Conservation (phyloP, 2,329 filamentous ascomycete genomes). For the Chaetomium sp. region DNA sequence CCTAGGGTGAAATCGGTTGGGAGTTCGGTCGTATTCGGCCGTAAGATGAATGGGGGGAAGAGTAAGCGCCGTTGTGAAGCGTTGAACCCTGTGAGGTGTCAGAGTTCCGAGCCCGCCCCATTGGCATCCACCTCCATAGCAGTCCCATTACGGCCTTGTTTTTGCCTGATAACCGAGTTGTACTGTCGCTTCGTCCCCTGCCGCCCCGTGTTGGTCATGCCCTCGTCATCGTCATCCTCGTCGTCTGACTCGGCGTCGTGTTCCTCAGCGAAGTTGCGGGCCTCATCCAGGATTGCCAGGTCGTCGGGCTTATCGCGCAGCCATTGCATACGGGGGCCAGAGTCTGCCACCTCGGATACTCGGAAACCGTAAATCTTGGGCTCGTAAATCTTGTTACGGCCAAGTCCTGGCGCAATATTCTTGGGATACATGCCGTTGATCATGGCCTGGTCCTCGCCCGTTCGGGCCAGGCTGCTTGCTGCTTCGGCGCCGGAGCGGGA, state of each 20-base stretch:
- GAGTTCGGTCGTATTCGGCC: background rate
- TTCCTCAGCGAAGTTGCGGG: constrained; percentile 46
- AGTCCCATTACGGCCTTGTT: constrained; percentile 47
- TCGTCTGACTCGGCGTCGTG: constrained; percentile 50
- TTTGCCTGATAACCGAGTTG: constrained; percentile 27
- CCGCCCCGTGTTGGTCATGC: constrained; percentile 33
- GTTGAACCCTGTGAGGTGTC: background rate
- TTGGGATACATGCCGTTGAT: constrained; percentile 83
- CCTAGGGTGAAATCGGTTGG: background rate
- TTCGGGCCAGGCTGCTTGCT: constrained; percentile 37
- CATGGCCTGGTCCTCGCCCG: constrained; percentile 40
- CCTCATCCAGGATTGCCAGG: constrained; percentile 78
- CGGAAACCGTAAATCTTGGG: constrained; percentile 95
- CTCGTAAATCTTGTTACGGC: constrained; percentile 78
- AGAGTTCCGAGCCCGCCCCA: constrained; percentile 46
- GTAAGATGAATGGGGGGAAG: background rate
- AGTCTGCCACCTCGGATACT: constrained; percentile 82
- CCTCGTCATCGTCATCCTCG: constrained; percentile 54
- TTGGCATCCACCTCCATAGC: constrained; percentile 52
- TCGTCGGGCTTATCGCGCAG: constrained; percentile 76
- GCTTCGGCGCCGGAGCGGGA: constrained; percentile 61
- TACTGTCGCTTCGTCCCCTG: too few species aligned
- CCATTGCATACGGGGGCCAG: constrained; percentile 96
- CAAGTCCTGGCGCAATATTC: constrained; percentile 85
- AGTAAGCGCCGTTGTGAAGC: background rate